Evolutionary conservation across 805 yeast species (phyloP), one percentile per base, ranked within the genome.

Genomic region (Metschnikowia matae): DNA sequence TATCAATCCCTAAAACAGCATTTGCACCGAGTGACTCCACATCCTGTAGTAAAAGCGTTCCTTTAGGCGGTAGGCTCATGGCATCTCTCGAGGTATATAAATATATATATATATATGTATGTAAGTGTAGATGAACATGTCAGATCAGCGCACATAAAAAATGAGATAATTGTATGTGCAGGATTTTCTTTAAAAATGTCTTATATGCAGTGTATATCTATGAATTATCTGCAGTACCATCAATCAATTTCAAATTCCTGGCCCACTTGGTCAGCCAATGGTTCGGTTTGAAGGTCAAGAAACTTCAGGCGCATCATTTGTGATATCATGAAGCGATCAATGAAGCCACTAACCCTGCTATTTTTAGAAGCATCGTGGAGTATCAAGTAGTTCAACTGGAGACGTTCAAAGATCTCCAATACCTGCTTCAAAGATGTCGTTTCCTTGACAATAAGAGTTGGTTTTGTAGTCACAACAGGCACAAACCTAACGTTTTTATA

Each of bases 1-100:
- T 60, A 52, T 81, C 84, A 23, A 80, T 71, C 1, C 85, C 85
- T 3, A 67, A 35, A 17, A 63, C 54, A 2, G 59, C 53, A 23
- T 54, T 50, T 8, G 55, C 51, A 14, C 57, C 52, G 4, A 36
- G 48, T 2, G 50, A 48, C 15, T 58, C 48, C n/a, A 65, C 48
- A 10, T 52, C 41, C 17, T 60, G 48, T 5, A 67, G 42, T 1
- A 62, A 33, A 3, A 69, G 62, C 2, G 65, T 54, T 33, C 54
- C 49, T 29, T 64, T 63, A 5, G 72, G 72, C 20, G 59, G 59
- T 14, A 34, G 5, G 15, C 37, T 29, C 48, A 45, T 45, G 6
- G 20, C 38, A 29, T 43, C 29, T 15, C 8, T 40, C n/a, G 17
- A 40, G 17, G 42, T 23, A 7, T 6, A 14, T 21, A 18, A 3